Evolutionary conservation across 208 protist genomes (phyloP), one percentile per base, ranked within the genome.

Genomic region (Leishmania aethiopica): DNA sequence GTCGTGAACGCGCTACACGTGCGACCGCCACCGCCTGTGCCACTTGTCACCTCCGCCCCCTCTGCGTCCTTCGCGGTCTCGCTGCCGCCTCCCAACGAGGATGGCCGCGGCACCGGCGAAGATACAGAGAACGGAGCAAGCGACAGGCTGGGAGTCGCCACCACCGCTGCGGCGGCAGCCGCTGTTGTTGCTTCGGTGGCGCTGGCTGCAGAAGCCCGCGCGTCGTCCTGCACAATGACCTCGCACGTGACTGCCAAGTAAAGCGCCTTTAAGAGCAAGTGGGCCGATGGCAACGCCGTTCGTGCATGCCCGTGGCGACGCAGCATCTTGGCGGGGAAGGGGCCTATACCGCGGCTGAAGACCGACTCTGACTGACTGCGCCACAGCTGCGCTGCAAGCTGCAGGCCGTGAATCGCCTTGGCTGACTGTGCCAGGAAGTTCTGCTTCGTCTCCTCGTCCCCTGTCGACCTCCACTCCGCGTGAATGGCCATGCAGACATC

Each of bases 401-500:
- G 94, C 62, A 97, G 80, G 32, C 92, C 94, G 67, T 80, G 91
- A 47, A 96, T 96, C 0, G 94, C 93, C 84, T 95, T 95, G 13
- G 84, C 84, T 15, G 93, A 95, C 87, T 96, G 94, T 51, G 82
- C 69, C 53, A 88, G 73, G 71, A 96, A 97, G 87, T 97, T 97
- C 35, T 84, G 59, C 69, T 95, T 92, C 69, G 94, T 97, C 60
- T 91, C 91, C 19, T 83, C 70, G 32, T 97, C 94, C 11, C 59
- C 78, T 51, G 94, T 96, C 45, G 64, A 64, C 72, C 81, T 69
- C 89, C 91, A 97, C 88, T 97, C 94, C 15, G 84, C 84, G 84
- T 94, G 88, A 49, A 97, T 97, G 28, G 94, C 93, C 83, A 95
- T 84, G 76, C 94, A 96, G 1, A 97, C 82, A 72, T 97, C 94